Evolutionary conservation across 306 rosid genomes (phyloP), one percentile per base, ranked within the genome.

Genomic region (Gleditsia sinensis): DNA sequence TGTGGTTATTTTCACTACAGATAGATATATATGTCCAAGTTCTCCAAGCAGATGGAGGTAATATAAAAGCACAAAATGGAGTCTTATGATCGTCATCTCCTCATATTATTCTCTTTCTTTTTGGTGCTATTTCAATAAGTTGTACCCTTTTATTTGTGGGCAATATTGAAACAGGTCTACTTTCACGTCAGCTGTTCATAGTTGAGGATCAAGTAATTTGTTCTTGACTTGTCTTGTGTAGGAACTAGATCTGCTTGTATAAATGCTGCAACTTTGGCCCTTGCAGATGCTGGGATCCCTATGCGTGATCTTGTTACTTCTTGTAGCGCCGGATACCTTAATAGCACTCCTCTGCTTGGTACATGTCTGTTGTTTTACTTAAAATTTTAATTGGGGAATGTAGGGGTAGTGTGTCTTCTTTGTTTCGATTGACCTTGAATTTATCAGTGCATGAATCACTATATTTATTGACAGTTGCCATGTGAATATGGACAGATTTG

Each of bases 11-110:
- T 53, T 42, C 24, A 42, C 40, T 81, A 71, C 90, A 94, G 98
- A 91, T 93, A 56, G 97, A 93, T 84, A 89, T 93, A 74, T 91
- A 88, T 80, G 96, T 91, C 65, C 97, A 91, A 89, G 91, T 94
- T 81, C 91, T 94, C 54, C 98, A 94, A 86, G 98, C 96, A 33
- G 97, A 94, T 83, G 98, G 97, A 81, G 97, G 98, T 93, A 82
- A 71, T 24, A 55, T 51, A 23, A 55, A 51, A 27, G 27, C 72
- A 50, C 62, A 53, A 50, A 69, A 62, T 37, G 66, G 42, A 43
- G 67, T 77, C 64, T 32, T 37, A 54, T 34, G 42, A 73, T 62
- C 37, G 28, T 46, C 51, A 14, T 36, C 59, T 75, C 48, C 23
- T 39, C 16, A 25, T 36, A 45, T 42, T 72, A 9, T 33, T 19